Evolutionary conservation across 2,329 filamentous ascomycete species (phyloP).

Genomic region (Calonectria pauciramosa): DNA sequence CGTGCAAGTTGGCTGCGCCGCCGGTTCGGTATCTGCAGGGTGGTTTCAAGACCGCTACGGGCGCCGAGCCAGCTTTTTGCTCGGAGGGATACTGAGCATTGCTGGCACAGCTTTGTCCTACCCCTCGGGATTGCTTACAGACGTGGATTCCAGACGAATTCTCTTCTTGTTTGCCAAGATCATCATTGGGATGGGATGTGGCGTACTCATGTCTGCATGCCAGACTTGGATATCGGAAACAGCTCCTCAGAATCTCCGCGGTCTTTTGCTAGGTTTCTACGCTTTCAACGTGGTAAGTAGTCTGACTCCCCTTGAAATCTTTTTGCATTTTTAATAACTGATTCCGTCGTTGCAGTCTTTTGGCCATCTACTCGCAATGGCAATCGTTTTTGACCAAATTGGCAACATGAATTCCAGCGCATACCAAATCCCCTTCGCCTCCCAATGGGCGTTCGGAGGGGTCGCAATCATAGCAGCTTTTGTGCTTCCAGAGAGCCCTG

Average conservation of each 20-base stretch:
- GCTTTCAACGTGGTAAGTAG: slow-evolving; percentile 6
- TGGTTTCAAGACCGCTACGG: slow-evolving; percentile 22
- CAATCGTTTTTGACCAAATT: background rate
- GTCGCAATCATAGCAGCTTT: background rate
- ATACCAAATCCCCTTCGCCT: slow-evolving; percentile 8
- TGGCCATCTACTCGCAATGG: slow-evolving; percentile 7
- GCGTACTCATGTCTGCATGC: slow-evolving; percentile 6
- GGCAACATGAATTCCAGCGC: background rate
- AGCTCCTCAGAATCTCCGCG: background rate
- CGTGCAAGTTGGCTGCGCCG: background rate
- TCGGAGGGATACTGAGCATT: background rate
- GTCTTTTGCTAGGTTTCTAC: slow-evolving; percentile 1
- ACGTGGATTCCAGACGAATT: background rate
- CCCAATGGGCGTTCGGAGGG: slow-evolving; percentile 10
- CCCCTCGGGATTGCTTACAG: background rate
- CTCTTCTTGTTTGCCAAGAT: slow-evolving; percentile 3
- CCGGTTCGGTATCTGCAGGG: slow-evolving; percentile 10
- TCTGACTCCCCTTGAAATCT: background rate
- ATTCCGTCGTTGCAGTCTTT: background rate
- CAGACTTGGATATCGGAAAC: slow-evolving; percentile 16
- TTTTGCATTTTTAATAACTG: background rate
- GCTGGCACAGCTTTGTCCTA: background rate
- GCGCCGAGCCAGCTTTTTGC: slow-evolving; percentile 1
- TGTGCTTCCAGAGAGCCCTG: slow-evolving; percentile 2
- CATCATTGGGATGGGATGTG: background rate